These are phyloP conservation scores for Cladosporium sp. DNA, from an alignment of 2,329 filamentous ascomycete genomes.

Conservation along the genomic window DNA sequence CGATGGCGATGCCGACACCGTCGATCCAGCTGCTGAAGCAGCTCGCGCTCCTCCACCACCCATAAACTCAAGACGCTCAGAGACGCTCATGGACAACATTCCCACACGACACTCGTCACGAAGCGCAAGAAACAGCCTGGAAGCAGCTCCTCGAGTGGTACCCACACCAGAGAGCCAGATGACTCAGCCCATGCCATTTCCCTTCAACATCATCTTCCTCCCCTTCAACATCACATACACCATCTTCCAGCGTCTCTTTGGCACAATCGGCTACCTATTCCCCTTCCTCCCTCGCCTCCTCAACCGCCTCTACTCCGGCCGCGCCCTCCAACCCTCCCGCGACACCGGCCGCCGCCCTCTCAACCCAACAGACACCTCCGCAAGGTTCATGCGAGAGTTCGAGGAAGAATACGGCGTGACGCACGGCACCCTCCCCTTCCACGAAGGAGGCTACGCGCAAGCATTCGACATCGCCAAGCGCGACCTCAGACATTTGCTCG, in stretches of 20 bases:
- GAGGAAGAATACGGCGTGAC: conserved; percentile 78
- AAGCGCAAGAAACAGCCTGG: conserved; percentile 39
- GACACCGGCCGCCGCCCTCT: conserved; percentile 65
- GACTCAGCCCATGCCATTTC: conserved; percentile 65
- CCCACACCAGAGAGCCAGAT: conserved; percentile 64
- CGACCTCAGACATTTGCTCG: conserved; percentile 85
- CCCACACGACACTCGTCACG: conserved; percentile 30
- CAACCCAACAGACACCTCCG: conserved; percentile 80
- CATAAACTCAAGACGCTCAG: conserved; percentile 56
- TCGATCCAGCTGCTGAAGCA: conserved; percentile 75
- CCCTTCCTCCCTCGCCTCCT: conserved; percentile 70
- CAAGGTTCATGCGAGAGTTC: conserved; percentile 85
- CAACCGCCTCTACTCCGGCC: conserved; percentile 48
- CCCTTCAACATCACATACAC: conserved; percentile 77
- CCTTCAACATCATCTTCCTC: conserved; percentile 72
- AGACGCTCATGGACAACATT: conserved; percentile 62
- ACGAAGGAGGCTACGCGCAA: conserved; percentile 86
- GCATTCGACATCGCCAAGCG: conserved; percentile 85
- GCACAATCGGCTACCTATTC: conserved; percentile 71
- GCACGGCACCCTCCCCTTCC: conserved; percentile 65
- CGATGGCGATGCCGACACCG: conserved; percentile 86
- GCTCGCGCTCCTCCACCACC: conserved; percentile 57
- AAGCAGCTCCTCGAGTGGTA: conserved; percentile 77
- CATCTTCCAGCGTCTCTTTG: conserved; percentile 63
- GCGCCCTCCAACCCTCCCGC: conserved; percentile 52